phyloP scores from a whole-genome alignment of 2,329 filamentous ascomycete species.

The Epichloe uncinata region DNA sequence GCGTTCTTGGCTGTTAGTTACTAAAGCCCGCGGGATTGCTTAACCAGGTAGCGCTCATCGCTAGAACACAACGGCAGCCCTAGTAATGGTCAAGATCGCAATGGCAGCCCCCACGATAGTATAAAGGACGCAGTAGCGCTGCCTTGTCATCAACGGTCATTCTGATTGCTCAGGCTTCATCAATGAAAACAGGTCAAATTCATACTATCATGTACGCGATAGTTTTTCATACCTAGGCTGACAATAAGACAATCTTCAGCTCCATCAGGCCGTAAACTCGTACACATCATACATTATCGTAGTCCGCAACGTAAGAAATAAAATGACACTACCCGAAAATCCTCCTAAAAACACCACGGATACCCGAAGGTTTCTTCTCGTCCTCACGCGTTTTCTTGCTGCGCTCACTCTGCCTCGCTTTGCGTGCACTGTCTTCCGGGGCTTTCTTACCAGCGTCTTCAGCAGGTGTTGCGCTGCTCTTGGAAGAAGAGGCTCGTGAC shows the following conservation, averaged over 20 bases:
- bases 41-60: no score
- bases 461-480: constrained; percentile 4
- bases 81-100: no score
- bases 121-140: no score
- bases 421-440: constrained; percentile 20
- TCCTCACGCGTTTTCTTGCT: constrained; percentile 18
- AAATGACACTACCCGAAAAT: constrained; percentile 15
- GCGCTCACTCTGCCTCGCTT: constrained; percentile 22
- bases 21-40: no score
- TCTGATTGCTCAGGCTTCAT: neutral
- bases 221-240: constrained; percentile 4
- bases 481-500: neutral
- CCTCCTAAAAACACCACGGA: constrained; percentile 25
- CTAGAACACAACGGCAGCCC: no score
- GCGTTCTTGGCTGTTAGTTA: no score
- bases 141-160: neutral
- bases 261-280: neutral
- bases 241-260: constrained; percentile 6
- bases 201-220: neutral
- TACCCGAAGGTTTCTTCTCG: constrained; percentile 18
- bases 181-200: neutral
- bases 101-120: no score
- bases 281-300: constrained; percentile 7
- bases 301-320: constrained; percentile 1
- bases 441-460: neutral